Conservation (phyloP, 768 basidiomycete species). For the Mrakia frigida region DNA sequence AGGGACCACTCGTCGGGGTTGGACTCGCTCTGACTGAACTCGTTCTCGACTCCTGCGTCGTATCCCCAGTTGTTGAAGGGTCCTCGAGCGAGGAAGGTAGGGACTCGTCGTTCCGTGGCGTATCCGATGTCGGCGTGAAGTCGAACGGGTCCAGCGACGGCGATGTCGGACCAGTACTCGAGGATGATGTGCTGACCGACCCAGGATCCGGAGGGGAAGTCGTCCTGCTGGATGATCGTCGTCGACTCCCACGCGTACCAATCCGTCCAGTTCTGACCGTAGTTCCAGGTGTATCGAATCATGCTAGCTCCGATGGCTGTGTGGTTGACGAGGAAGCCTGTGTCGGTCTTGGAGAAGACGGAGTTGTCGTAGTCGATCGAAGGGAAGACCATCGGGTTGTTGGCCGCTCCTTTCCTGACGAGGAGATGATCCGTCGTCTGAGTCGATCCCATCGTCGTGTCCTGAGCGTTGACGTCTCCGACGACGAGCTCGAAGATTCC, state of each 20-base stretch:
- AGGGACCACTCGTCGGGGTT: constrained; percentile 71
- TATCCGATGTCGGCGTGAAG: constrained; percentile 72
- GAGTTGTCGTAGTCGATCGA: constrained; percentile 63
- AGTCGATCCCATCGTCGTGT: constrained; percentile 55
- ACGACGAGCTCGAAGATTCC: constrained; percentile 73
- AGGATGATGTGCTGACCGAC: constrained; percentile 76
- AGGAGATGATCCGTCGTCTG: constrained; percentile 70
- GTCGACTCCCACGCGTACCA: constrained; percentile 75
- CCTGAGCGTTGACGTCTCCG: constrained; percentile 52
- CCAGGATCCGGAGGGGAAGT: constrained; percentile 66
- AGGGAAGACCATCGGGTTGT: constrained; percentile 85
- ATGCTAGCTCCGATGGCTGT: constrained; percentile 77
- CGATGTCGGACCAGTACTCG: constrained; percentile 78
- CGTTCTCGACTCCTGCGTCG: constrained; percentile 68
- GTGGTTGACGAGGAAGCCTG: constrained; percentile 72
- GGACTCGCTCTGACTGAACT: constrained; percentile 54
- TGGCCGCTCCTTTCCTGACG: constrained; percentile 66
- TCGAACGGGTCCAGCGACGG: constrained; percentile 59
- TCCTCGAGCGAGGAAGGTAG: constrained; percentile 80
- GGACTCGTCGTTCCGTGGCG: constrained; percentile 62
- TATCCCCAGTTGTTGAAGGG: constrained; percentile 90
- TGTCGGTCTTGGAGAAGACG: constrained; percentile 48
- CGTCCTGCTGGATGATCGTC: constrained; percentile 57
- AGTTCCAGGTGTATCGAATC: constrained; percentile 82
- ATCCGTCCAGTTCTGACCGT: constrained; percentile 72